phyloP scores from a whole-genome alignment of 2,329 filamentous ascomycete species.

The Nakataea oryzae region DNA sequence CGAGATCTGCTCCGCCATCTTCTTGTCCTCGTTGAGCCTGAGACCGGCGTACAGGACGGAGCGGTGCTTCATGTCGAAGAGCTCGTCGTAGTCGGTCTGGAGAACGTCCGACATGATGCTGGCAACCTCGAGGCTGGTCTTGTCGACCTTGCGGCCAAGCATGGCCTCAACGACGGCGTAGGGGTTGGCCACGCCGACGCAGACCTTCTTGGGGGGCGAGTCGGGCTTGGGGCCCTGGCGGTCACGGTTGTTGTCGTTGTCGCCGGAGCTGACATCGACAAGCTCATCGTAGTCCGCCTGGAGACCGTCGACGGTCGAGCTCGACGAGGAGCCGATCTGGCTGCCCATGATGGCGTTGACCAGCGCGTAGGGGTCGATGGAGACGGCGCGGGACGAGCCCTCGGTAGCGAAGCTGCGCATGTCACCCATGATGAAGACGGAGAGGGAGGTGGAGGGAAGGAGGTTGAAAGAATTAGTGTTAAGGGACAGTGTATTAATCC shows the following conservation, averaged over 20 bases:
- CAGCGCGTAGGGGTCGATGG: conserved; percentile 24
- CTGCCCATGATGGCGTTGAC: conserved; percentile 26
- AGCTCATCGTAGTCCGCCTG: conserved; percentile 23
- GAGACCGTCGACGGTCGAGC: conserved; percentile 14
- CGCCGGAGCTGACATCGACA: conserved; percentile 7
- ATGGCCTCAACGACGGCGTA: conserved; percentile 32
- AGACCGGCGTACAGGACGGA: conserved; percentile 31
- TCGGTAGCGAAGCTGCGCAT: conserved; percentile 5
- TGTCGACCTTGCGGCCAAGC: conserved; percentile 28
- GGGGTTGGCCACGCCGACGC: conserved; percentile 30
- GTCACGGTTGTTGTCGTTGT: conserved; percentile 11
- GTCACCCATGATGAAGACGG: conserved; percentile 9
- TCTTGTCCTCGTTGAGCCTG: conserved; percentile 25
- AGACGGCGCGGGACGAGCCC: conserved; percentile 9
- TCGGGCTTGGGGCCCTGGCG: conserved; percentile 16
- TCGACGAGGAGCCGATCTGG: conserved; percentile 11
- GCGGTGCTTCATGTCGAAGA: conserved; percentile 32
- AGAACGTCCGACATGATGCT: conserved; percentile 28
- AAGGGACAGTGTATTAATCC: not conserved
- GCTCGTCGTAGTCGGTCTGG: conserved; percentile 35
- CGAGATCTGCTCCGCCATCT: conserved; percentile 23
- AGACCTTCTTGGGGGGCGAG: conserved; percentile 24
- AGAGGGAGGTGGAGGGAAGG: not conserved
- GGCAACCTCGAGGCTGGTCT: conserved; percentile 16
- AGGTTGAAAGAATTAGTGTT: not conserved